Percentiles rank a stretch among this genome's conserved stretches.
These are phyloP conservation scores for Amanita pallidorosea DNA, from an alignment of 768 basidiomycete genomes.

Conservation along the genomic window DNA sequence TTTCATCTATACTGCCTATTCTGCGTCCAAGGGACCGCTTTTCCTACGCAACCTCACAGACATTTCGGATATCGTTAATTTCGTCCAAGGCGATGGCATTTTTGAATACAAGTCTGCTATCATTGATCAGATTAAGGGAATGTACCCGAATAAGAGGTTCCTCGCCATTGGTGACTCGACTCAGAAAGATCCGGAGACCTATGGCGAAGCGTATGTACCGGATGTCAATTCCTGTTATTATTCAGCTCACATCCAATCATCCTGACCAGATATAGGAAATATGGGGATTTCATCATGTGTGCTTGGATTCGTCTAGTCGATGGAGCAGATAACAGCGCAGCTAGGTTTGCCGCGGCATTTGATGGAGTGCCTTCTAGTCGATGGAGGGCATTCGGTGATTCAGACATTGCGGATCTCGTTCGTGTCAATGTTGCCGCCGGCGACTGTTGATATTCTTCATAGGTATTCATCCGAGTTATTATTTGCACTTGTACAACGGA, in stretches of 20 bases:
- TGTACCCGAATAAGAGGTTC: conserved; percentile 34
- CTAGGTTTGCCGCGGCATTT: conserved; percentile 25
- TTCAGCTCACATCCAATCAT: neutral
- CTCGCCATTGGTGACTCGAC: conserved; percentile 33
- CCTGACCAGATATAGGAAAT: conserved; percentile 21
- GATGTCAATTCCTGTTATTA: neutral
- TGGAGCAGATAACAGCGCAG: conserved; percentile 28
- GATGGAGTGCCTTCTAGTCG: conserved; percentile 20
- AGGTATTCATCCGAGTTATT: no score
- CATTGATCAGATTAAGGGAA: conserved; percentile 26
- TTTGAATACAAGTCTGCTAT: conserved; percentile 24
- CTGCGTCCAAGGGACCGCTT: conserved; percentile 26
- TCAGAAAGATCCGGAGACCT: conserved; percentile 34
- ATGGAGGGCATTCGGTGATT: conserved; percentile 23
- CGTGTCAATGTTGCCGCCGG: conserved; percentile 29
- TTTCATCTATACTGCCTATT: conserved; percentile 25
- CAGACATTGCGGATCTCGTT: conserved; percentile 23
- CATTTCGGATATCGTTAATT: conserved; percentile 18
- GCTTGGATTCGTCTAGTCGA: conserved; percentile 35
- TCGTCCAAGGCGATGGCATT: conserved; percentile 16
- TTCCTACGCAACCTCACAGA: conserved; percentile 26
- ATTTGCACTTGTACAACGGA: no score
- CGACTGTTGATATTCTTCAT: conserved; percentile 14
- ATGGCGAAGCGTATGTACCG: conserved; percentile 27
- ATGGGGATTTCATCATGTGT: conserved; percentile 24